These are phyloP conservation scores for Starmerella sp. DNA, from an alignment of 805 yeast genomes.

Conservation along the genomic window DNA sequence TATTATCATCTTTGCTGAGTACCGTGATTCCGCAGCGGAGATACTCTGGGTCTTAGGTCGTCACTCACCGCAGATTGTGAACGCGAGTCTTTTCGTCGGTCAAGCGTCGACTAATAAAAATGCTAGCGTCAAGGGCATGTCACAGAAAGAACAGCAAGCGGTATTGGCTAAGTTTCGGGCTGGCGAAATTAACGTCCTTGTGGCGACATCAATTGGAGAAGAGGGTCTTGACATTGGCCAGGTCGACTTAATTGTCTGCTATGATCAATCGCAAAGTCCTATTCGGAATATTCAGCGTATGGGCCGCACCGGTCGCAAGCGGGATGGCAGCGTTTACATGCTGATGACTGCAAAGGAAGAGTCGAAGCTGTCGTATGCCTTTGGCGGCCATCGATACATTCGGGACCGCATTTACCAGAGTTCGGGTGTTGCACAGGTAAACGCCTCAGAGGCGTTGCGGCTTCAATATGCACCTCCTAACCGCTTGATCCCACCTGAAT, in stretches of 20 bases:
- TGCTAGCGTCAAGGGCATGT: slow-evolving; percentile 57
- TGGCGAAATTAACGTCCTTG: slow-evolving; percentile 67
- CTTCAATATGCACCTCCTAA: slow-evolving; percentile 41
- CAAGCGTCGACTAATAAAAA: slow-evolving; percentile 45
- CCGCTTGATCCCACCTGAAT: slow-evolving; percentile 54
- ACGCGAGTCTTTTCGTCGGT: slow-evolving; percentile 85
- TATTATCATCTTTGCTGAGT: slow-evolving; percentile 79
- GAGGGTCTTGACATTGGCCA: slow-evolving; percentile 98
- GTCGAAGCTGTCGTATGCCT: slow-evolving; percentile 66
- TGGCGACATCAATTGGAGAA: slow-evolving; percentile 96
- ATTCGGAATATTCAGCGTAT: slow-evolving; percentile 87
- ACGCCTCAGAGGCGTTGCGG: slow-evolving; percentile 23
- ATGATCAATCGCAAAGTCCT: slow-evolving; percentile 86
- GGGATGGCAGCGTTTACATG: slow-evolving; percentile 73
- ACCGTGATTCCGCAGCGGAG: slow-evolving; percentile 81
- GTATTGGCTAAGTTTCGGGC: slow-evolving; percentile 60
- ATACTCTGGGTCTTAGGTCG: slow-evolving; percentile 49
- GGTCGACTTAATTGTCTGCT: slow-evolving; percentile 86
- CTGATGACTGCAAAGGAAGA: slow-evolving; percentile 70
- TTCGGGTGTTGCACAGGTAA: slow-evolving; percentile 1
- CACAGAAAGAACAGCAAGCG: slow-evolving; percentile 75
- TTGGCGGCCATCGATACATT: slow-evolving; percentile 69
- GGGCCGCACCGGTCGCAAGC: slow-evolving; percentile 96
- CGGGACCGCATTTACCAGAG: slow-evolving; percentile 46
- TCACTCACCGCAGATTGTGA: slow-evolving; percentile 30